Conservation (phyloP, 495 filamentous ascomycete genomes). For the Hyaloscypha variabilis region DNA sequence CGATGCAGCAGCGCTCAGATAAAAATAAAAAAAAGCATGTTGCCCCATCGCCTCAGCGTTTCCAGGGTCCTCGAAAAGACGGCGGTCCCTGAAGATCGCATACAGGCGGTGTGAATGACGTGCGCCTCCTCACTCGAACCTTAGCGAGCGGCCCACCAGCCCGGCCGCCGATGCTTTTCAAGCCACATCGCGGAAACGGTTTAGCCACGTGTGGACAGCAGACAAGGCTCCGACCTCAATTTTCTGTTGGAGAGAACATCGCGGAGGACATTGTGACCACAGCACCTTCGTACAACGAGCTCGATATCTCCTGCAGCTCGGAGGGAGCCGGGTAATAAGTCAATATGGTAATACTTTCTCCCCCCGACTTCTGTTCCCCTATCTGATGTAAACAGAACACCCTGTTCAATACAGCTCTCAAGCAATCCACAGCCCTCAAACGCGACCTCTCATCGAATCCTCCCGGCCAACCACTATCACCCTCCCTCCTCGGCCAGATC, state of each 20-base stretch:
- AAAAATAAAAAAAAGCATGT: neutral
- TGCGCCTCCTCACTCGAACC: neutral
- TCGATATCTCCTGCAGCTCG: neutral
- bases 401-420: conserved; percentile 93
- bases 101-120: conserved; percentile 7
- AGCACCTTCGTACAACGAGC: neutral
- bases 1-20: neutral
- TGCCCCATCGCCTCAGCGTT: conserved; percentile 4
- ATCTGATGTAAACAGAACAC: conserved; percentile 62
- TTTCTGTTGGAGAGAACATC: neutral
- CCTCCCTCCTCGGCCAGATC: conserved; percentile 69
- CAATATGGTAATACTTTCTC: conserved; percentile 9
- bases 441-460: conserved; percentile 66
- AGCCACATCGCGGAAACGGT: neutral
- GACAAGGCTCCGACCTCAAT: neutral
- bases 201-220: conserved; percentile 11
- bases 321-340: neutral
- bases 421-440: conserved; percentile 86
- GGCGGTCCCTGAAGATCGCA: conserved; percentile 21
- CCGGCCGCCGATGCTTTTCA: neutral
- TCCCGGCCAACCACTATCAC: conserved; percentile 59
- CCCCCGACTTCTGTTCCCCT: neutral
- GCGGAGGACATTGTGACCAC: neutral
- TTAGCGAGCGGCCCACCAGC: neutral
- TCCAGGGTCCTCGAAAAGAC: conserved; percentile 20